These are phyloP conservation scores for Globisporangium paroecandrum DNA, from an alignment of 352 stramenopile species.

Conservation along the genomic window DNA sequence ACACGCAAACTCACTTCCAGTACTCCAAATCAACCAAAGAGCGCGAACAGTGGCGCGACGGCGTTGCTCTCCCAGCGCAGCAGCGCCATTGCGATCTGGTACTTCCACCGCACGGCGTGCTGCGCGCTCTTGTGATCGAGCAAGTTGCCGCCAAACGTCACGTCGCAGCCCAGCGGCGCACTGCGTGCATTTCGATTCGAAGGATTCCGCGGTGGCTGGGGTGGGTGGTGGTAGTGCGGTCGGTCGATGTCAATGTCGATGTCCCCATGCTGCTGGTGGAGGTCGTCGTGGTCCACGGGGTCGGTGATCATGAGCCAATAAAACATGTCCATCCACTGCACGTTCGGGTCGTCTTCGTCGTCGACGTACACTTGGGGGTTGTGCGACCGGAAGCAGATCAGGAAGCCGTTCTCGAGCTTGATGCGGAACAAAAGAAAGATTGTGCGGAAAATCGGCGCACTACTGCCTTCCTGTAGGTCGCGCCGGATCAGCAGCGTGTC, in stretches of 20 bases:
- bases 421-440: conserved; percentile 79
- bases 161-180: conserved; percentile 13
- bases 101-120: conserved; percentile 73
- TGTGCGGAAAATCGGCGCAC: conserved; percentile 66
- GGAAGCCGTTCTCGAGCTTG: conserved; percentile 55
- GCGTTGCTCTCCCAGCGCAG: conserved; percentile 80
- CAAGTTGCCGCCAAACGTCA: conserved; percentile 60
- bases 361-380: conserved; percentile 61
- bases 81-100: conserved; percentile 77
- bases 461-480: conserved; percentile 60
- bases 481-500: conserved; percentile 72
- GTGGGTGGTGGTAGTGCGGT: conserved; percentile 5
- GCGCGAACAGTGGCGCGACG: conserved; percentile 62
- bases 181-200: not conserved
- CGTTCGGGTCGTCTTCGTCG: conserved; percentile 74
- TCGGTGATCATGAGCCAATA: conserved; percentile 85
- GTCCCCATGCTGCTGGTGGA: not conserved
- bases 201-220: conserved; percentile 5
- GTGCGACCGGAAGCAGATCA: conserved; percentile 81
- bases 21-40: conserved; percentile 39
- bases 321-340: conserved; percentile 86
- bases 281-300: conserved; percentile 17
- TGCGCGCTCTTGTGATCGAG: conserved; percentile 47
- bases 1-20: not conserved
- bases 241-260: conserved; percentile 17